Conservation (phyloP, 2,329 filamentous ascomycete genomes). For the Elsinoe australis region DNA sequence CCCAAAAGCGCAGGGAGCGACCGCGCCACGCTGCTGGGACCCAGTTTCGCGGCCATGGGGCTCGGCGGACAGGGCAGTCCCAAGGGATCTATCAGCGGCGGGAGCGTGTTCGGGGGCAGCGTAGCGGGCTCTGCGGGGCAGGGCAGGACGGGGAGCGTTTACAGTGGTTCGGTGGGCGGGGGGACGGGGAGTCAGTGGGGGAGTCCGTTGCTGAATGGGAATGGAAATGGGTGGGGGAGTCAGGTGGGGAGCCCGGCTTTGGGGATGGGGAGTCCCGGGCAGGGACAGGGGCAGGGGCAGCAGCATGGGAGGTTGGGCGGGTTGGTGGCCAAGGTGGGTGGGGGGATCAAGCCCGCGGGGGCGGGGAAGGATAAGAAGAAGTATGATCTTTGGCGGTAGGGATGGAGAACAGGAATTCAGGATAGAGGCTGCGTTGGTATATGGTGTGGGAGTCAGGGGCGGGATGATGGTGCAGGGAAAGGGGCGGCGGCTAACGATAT, state of each 20-base stretch:
- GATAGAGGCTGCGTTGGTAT: background rate
- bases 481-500: background rate
- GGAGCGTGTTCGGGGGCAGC: background rate
- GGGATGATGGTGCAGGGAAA: background rate
- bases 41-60: slow-evolving; percentile 9
- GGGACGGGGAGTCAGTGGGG: slow-evolving; percentile 2
- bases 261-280: background rate
- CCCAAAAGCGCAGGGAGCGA: slow-evolving; percentile 24
- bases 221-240: background rate
- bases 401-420: no score
- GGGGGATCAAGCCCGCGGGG: background rate
- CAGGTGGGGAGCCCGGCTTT: slow-evolving; percentile 8
- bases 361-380: slow-evolving; percentile 3
- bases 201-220: background rate
- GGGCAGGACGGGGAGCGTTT: slow-evolving; percentile 7
- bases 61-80: slow-evolving; percentile 2
- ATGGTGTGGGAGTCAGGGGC: background rate
- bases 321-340: slow-evolving; percentile 15
- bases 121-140: slow-evolving; percentile 1
- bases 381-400: slow-evolving; percentile 16
- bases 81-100: slow-evolving; percentile 5
- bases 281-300: background rate
- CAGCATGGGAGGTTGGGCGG: slow-evolving; percentile 1
- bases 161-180: background rate
- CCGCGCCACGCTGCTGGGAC: slow-evolving; percentile 3